Conservation (phyloP, 108 stramenopile genomes). For the Mediolabrus comicus region DNA sequence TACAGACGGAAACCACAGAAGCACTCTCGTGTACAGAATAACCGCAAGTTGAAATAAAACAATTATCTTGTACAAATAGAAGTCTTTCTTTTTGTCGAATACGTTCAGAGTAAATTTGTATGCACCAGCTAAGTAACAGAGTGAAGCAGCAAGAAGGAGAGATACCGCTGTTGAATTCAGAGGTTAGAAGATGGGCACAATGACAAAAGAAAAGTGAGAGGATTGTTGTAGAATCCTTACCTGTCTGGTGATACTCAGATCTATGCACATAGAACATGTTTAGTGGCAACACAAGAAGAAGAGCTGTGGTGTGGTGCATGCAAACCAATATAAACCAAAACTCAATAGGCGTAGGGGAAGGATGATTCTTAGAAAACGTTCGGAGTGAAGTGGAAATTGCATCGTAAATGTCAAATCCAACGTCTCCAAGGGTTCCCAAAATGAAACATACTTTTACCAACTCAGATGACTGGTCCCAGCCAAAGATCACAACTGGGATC, state of each 20-base stretch:
- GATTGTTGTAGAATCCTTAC: constrained; percentile 18
- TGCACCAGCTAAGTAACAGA: neutral
- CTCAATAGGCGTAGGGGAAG: neutral
- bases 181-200: neutral
- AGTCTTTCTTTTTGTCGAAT: constrained; percentile 1
- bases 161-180: constrained; percentile 9
- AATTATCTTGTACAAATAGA: constrained; percentile 3
- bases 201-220: neutral
- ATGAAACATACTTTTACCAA: neutral
- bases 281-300: neutral
- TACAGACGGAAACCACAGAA: constrained; percentile 11
- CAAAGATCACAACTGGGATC: constrained; percentile 1
- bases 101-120: constrained; percentile 10
- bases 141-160: constrained; percentile 1
- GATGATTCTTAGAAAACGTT: neutral
- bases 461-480: constrained; percentile 6
- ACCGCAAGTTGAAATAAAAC: constrained; percentile 9
- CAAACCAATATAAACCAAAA: neutral
- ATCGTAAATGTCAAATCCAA: constrained; percentile 12
- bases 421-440: constrained; percentile 9
- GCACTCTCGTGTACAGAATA: constrained; percentile 9
- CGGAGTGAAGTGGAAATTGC: neutral
- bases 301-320: neutral
- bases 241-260: constrained; percentile 14
- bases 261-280: neutral